Evolutionary conservation across 2,329 filamentous ascomycete genomes (phyloP).

Genomic region (Biscogniauxia mediterranea): DNA sequence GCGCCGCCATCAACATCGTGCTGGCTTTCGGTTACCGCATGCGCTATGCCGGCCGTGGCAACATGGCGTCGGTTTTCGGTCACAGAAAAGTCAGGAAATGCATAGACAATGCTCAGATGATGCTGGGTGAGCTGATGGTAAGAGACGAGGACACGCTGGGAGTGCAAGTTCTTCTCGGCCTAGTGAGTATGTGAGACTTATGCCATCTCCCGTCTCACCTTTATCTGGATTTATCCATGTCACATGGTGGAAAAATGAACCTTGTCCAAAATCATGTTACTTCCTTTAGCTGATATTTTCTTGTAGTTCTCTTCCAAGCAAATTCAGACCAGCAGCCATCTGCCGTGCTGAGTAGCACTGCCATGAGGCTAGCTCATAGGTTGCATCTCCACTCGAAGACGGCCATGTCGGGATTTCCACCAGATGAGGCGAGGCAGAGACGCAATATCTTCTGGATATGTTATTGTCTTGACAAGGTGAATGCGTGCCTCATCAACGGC

Average conservation of each 20-base stretch:
- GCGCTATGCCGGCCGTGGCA: constrained; percentile 19
- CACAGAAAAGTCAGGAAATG: constrained; percentile 27
- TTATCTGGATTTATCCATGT: too few relatives aligned
- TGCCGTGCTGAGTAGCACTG: constrained; percentile 38
- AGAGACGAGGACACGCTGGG: constrained; percentile 38
- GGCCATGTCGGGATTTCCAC: constrained; percentile 21
- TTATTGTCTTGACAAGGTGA: constrained; percentile 41
- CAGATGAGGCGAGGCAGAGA: constrained; percentile 35
- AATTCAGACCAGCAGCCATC: constrained; percentile 38
- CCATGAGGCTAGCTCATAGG: constrained; percentile 38
- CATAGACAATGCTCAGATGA: constrained; percentile 38
- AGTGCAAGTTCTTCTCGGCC: constrained; percentile 38
- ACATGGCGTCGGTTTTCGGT: constrained; percentile 14
- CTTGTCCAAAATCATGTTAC: neutral
- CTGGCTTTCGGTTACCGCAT: constrained; percentile 37
- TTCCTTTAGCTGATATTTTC: constrained; percentile 3
- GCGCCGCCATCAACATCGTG: constrained; percentile 41
- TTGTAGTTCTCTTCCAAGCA: constrained; percentile 35
- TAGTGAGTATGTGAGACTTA: constrained; percentile 30
- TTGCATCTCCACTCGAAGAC: constrained; percentile 36
- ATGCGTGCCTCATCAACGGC: neutral
- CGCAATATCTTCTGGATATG: constrained; percentile 42
- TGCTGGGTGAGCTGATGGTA: constrained; percentile 38
- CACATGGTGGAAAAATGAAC: neutral
- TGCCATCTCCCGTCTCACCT: neutral